These are phyloP conservation scores for Gaertneriomyces semiglobifer DNA, from an alignment of 192 early-diverging fungal genomes.

Conservation along the genomic window DNA sequence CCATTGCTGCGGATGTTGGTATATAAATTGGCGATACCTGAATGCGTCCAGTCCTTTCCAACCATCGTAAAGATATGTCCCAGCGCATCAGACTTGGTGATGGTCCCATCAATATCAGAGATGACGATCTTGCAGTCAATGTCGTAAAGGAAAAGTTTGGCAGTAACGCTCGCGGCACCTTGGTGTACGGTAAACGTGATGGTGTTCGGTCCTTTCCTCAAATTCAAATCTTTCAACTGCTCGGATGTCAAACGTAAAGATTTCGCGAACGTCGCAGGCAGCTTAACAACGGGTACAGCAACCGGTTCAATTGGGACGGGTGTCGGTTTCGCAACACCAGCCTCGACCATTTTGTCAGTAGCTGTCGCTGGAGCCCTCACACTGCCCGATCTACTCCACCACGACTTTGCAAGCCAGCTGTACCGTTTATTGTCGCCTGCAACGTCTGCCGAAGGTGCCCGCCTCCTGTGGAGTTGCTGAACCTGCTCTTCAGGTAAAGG, in stretches of 20 bases:
- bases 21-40: slow-evolving; percentile 92
- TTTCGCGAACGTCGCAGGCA: slow-evolving; percentile 59
- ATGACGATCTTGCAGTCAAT: slow-evolving; percentile 84
- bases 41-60: slow-evolving; percentile 97
- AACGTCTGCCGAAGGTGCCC: background rate
- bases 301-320: background rate
- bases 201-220: slow-evolving; percentile 84
- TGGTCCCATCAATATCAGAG: slow-evolving; percentile 98
- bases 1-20: slow-evolving; percentile 92
- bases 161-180: slow-evolving; percentile 71
- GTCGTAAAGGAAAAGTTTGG: slow-evolving; percentile 88
- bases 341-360: background rate
- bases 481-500: slow-evolving; percentile 41
- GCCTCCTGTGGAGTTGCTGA: slow-evolving; percentile 7
- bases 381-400: slow-evolving; percentile 31
- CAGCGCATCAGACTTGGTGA: slow-evolving; percentile 95
- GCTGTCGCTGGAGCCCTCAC: too few relatives aligned
- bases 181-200: slow-evolving; percentile 85
- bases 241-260: slow-evolving; percentile 86
- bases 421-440: slow-evolving; percentile 18
- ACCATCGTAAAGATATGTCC: slow-evolving; percentile 97
- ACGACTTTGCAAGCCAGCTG: slow-evolving; percentile 30
- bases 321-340: background rate
- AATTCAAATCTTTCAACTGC: slow-evolving; percentile 73
- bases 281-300: slow-evolving; percentile 14